A percentile compares a stretch with the other conserved stretches of the same genome.
Evolutionary conservation across 2,329 filamentous ascomycete species (phyloP).

Genomic region (Ophiosphaerella herpotricha): DNA sequence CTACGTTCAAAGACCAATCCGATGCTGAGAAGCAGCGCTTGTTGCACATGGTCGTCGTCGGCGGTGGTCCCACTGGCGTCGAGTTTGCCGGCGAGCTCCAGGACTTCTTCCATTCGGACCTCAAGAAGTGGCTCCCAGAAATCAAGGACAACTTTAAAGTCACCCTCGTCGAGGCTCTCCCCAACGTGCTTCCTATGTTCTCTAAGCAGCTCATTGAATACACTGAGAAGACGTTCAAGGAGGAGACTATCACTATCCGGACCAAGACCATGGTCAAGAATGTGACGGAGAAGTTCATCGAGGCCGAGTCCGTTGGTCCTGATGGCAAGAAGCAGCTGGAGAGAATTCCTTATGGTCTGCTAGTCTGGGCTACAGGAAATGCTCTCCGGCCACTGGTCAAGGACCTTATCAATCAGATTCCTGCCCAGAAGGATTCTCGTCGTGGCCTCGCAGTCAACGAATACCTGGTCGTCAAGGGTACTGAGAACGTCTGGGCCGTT

Average conservation of each 20-base stretch:
- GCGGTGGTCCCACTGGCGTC: slow-evolving; percentile 93
- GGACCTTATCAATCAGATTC: slow-evolving; percentile 89
- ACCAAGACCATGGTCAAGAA: slow-evolving; percentile 99
- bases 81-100: slow-evolving; percentile 98
- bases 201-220: slow-evolving; percentile 99
- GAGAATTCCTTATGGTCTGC: slow-evolving; percentile 87
- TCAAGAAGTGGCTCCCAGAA: slow-evolving; percentile 97
- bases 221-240: slow-evolving; percentile 98
- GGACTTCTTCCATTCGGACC: slow-evolving; percentile 98
- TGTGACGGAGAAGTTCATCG: slow-evolving; percentile 88
- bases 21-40: slow-evolving; percentile 88
- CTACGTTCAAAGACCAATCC: slow-evolving; percentile 95
- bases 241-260: slow-evolving; percentile 96
- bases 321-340: slow-evolving; percentile 84
- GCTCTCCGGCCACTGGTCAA: slow-evolving; percentile 86
- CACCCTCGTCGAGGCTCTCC: slow-evolving; percentile 94
- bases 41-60: slow-evolving; percentile 88
- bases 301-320: slow-evolving; percentile 80
- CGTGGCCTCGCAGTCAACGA: slow-evolving; percentile 97
- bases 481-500: slow-evolving; percentile 96
- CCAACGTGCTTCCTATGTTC: slow-evolving; percentile 96
- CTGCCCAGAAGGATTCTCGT: slow-evolving; percentile 91
- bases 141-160: slow-evolving; percentile 96
- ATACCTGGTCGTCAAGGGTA: slow-evolving; percentile 96
- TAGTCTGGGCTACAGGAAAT: slow-evolving; percentile 98